These are phyloP conservation scores for Naegleria gruberi DNA, from an alignment of 208 protist genomes.

Conservation along the genomic window DNA sequence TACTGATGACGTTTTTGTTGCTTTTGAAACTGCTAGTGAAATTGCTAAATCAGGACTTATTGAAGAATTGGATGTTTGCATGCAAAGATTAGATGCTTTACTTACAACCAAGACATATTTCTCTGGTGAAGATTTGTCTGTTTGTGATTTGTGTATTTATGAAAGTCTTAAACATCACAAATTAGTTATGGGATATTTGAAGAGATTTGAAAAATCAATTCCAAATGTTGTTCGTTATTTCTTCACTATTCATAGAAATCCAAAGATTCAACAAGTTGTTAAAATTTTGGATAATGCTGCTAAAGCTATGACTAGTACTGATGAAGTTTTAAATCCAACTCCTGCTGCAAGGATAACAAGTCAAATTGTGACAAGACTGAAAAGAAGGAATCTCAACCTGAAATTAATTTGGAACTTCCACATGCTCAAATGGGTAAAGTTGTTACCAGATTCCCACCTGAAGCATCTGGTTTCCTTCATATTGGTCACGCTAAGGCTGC, in stretches of 20 bases:
- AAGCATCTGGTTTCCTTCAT: conserved; percentile 91
- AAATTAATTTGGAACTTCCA: background rate
- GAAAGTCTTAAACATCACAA: background rate
- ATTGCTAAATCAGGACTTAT: background rate
- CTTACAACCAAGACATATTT: background rate
- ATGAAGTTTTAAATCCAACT: background rate
- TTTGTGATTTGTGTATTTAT: conserved; percentile 10
- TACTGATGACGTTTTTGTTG: background rate
- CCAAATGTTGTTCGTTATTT: background rate
- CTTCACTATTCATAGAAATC: background rate
- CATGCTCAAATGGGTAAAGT: conserved; percentile 75
- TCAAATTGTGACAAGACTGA: background rate
- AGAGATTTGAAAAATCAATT: background rate
- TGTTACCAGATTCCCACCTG: conserved; percentile 91
- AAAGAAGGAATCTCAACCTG: background rate
- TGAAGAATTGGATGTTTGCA: background rate
- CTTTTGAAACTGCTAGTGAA: background rate
- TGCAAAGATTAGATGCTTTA: background rate
- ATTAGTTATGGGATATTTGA: background rate
- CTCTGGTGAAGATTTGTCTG: background rate
- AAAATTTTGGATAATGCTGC: background rate
- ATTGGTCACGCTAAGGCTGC: conserved; percentile 97
- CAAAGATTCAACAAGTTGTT: background rate
- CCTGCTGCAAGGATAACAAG: background rate
- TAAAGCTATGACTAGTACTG: background rate